Evolutionary conservation across 176 grass and related monocot genomes (phyloP), one percentile per base, ranked within the genome.

Genomic region (Musa beccarii): DNA sequence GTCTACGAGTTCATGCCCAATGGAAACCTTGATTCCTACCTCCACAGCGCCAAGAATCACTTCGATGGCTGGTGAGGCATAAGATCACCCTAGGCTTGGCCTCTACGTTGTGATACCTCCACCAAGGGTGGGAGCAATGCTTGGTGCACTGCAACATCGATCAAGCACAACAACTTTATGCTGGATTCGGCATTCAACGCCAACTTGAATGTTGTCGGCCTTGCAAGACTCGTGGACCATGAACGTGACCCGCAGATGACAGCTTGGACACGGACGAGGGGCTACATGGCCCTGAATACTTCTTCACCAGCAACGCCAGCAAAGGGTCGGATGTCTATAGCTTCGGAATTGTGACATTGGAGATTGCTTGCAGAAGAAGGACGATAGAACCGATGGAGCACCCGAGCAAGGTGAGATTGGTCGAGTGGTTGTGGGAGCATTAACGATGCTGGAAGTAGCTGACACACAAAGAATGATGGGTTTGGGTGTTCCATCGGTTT

Each of bases 171-270:
- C 73, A 76, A 76, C 2, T 54, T 75, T 54, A 62, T 51, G 55
- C 54, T 75, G 22, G 73, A 75, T 34, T 70, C 17, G 6, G 14
- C 54, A 11, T 89, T 91, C 81, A 96, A 89, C 28, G 89, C 89
- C 26, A 68, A 88, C 57, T 55, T 96, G 14, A 86, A 88, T 54
- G 92, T 91, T 73, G 86, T 96, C 67, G 92, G 89, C 17, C 76
- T 96, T 28, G 92, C 92, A 72, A 84, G 83, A 16, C 52, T 83
- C 17, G 83, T 84, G 34, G 86, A 80, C 77, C 86, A 91, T 10
- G 73, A 59, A 10, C 53, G 16, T 8, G 54, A 59, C 54, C 16
- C 43, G 24, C 73, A 75, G 54, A 75, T 26, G 54, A 61, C 73
- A 25, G 54, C 34, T 17, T 19, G 59, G 54, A 52, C 73, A 1